Evolutionary conservation across 108 stramenopile species (phyloP), one percentile per base, ranked within the genome.

Genomic region (Parietichytrium sp.): DNA sequence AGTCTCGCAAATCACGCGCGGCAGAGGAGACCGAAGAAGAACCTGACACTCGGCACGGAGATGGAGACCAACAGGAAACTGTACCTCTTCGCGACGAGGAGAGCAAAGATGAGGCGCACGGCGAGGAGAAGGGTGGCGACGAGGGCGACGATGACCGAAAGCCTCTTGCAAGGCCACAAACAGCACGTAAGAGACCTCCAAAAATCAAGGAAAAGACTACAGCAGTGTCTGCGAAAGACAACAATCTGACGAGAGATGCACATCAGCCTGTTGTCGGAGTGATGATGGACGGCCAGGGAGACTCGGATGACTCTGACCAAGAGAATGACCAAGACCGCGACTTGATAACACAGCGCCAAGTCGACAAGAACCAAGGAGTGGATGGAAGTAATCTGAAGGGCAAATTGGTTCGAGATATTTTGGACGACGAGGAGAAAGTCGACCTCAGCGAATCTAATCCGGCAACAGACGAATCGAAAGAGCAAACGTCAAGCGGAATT

Each of bases 181-280:
- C 90, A 13, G 90, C 90, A 4, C 83, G 88, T 10, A 53, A 85
- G 26, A 84, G 90, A 8, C 90, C 90, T 10, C 90, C 90, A 7
- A 55, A 84, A 30, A 80, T 87, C 23, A 84, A 85, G 78, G 86
- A 88, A 49, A 79, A 23, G 49, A 79, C 83, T 0, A 42, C 26
- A 20, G 52, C 52, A 4, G 42, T 51, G 15, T 8, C 7, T 20
- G 4, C 45, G 10, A 79, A 79, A 27, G 52, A 54, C 10, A 48
- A n/a, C n/a, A n/a, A n/a, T n/a, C n/a, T n/a, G n/a, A n/a, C n/a
- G n/a, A n/a, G n/a, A n/a, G n/a, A n/a, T n/a, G n/a, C n/a, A n/a
- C n/a, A n/a, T n/a, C n/a, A n/a, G n/a, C n/a, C 83, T 1, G 23
- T 53, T 4, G 79, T 27, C 4, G 77, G 82, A 29, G 47, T 82